A percentile compares a stretch with the other conserved stretches of the same genome.
Evolutionary conservation across 352 stramenopile genomes (phyloP).

Genomic region (Globisporangium viniferum): DNA sequence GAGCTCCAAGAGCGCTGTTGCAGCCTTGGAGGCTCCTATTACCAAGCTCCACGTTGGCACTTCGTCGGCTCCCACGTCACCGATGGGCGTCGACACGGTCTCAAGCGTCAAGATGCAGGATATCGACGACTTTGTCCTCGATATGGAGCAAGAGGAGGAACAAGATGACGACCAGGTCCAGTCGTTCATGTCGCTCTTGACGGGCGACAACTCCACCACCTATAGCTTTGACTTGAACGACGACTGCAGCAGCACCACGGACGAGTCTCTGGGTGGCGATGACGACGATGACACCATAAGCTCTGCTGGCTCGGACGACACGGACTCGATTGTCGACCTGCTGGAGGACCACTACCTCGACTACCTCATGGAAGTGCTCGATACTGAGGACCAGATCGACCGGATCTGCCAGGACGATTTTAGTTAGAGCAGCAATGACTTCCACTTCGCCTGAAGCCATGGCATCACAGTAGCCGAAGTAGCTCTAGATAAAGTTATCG

Average conservation of each 20-base stretch:
- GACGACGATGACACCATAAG: neutral
- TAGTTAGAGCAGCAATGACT: too few species aligned
- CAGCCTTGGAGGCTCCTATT: too few species aligned
- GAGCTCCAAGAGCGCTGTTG: too few species aligned
- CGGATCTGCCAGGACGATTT: too few species aligned
- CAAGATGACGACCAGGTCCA: neutral
- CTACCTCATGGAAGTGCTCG: constrained; percentile 7
- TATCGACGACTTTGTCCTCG: neutral
- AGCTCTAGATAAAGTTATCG: too few species aligned
- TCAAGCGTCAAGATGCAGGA: neutral
- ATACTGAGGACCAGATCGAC: too few species aligned
- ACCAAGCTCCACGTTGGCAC: too few species aligned
- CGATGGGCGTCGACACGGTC: neutral
- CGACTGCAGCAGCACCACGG: neutral
- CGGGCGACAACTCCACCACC: neutral
- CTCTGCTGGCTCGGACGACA: neutral
- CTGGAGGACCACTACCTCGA: neutral
- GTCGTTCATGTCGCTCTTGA: neutral
- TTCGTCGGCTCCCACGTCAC: neutral
- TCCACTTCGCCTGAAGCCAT: too few species aligned
- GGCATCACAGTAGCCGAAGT: too few species aligned
- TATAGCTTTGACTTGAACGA: neutral
- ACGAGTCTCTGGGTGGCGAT: too few species aligned
- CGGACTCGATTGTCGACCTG: constrained; percentile 2
- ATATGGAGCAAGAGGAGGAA: neutral